Evolutionary conservation across 495 filamentous ascomycete species (phyloP).

Genomic region (Alectoria sarmentosa): DNA sequence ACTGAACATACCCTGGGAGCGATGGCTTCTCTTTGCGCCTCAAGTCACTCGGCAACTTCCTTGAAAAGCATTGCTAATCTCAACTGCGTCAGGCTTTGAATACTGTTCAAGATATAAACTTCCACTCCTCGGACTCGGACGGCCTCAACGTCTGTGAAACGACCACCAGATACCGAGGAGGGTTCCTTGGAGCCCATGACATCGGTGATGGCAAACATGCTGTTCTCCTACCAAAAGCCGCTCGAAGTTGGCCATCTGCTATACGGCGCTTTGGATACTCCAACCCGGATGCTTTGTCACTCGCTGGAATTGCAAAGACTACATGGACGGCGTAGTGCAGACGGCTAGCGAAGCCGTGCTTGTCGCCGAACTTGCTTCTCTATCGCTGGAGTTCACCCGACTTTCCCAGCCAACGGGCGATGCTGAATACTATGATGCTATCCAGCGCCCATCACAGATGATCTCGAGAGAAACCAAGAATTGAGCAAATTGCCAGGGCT

Average conservation of each 20-base stretch:
- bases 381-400: slow-evolving; percentile 89
- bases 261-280: slow-evolving; percentile 89
- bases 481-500: slow-evolving; percentile 67
- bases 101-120: slow-evolving; percentile 49
- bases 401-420: slow-evolving; percentile 83
- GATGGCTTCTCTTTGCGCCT: too few species aligned
- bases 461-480: slow-evolving; percentile 65
- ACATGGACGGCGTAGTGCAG: slow-evolving; percentile 33
- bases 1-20: too few species aligned
- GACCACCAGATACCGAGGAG: slow-evolving; percentile 80
- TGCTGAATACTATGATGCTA: slow-evolving; percentile 84
- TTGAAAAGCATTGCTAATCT: too few species aligned
- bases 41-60: too few species aligned
- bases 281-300: slow-evolving; percentile 85
- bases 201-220: slow-evolving; percentile 58
- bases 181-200: slow-evolving; percentile 77
- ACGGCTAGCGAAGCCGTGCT: slow-evolving; percentile 37
- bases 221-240: slow-evolving; percentile 77
- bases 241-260: slow-evolving; percentile 80
- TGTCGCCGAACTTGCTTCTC: slow-evolving; percentile 78
- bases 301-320: slow-evolving; percentile 44
- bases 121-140: slow-evolving; percentile 39
- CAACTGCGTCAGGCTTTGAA: slow-evolving; percentile 51
- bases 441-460: slow-evolving; percentile 80
- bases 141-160: slow-evolving; percentile 81